Evolutionary conservation across 495 filamentous ascomycete genomes (phyloP).

Genomic region (Podospora anserina): DNA sequence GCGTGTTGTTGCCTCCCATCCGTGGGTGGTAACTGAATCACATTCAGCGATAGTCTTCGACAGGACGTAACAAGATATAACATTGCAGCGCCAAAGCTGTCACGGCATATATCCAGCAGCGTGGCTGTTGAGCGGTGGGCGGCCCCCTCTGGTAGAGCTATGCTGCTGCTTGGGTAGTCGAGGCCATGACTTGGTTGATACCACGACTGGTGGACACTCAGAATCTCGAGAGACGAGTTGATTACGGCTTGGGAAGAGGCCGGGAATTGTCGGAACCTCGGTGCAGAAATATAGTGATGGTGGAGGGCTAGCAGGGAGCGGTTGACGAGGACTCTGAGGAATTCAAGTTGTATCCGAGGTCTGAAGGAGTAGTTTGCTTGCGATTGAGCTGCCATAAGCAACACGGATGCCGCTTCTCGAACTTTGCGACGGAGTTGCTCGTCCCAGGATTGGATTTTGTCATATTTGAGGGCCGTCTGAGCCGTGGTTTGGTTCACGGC

Average conservation of each 20-base stretch:
- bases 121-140: background rate
- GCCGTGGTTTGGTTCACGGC: slow-evolving; percentile 23
- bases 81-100: slow-evolving; percentile 29
- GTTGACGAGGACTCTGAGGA: slow-evolving; percentile 24
- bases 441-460: slow-evolving; percentile 18
- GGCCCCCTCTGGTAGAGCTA: background rate
- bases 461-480: slow-evolving; percentile 11
- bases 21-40: background rate
- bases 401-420: slow-evolving; percentile 16
- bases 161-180: background rate
- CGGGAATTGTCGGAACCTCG: slow-evolving; percentile 7
- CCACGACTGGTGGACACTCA: slow-evolving; percentile 18
- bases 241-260: slow-evolving; percentile 18
- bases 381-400: background rate
- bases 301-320: slow-evolving; percentile 25
- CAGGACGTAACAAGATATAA: slow-evolving; percentile 20
- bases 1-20: background rate
- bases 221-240: slow-evolving; percentile 17
- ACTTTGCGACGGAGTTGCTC: slow-evolving; percentile 21
- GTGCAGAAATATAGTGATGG: slow-evolving; percentile 16
- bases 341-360: slow-evolving; percentile 18
- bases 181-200: background rate
- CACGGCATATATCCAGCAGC: slow-evolving; percentile 25
- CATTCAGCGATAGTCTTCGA: slow-evolving; percentile 16
- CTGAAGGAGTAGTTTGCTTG: slow-evolving; percentile 10